Evolutionary conservation across 495 filamentous ascomycete genomes (phyloP).

Genomic region (Aspergillus wentii): DNA sequence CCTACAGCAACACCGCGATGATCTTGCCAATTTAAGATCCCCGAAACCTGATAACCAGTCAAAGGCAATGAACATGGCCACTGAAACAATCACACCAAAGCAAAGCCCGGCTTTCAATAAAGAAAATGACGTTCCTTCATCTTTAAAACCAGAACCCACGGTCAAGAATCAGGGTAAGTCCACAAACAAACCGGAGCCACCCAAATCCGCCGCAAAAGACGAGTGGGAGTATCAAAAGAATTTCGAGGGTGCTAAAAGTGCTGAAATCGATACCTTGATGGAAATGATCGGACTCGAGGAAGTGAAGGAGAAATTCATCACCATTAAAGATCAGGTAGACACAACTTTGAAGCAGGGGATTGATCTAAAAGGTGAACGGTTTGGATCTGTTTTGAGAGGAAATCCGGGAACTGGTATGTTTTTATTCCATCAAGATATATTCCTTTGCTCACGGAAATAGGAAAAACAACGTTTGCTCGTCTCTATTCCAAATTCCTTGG

Average conservation of each 20-base stretch:
- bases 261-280: constrained; percentile 61
- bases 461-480: constrained; percentile 80
- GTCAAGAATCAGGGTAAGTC: no score
- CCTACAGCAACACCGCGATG: constrained; percentile 39
- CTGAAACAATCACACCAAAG: no score
- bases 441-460: constrained; percentile 28
- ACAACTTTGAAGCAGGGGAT: constrained; percentile 50
- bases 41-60: background rate
- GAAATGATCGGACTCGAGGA: constrained; percentile 67
- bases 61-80: no score
- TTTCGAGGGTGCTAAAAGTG: constrained; percentile 42
- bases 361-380: constrained; percentile 54
- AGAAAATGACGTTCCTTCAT: no score
- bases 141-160: no score
- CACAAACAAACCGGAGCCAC: no score
- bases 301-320: constrained; percentile 59
- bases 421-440: background rate
- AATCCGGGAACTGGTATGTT: constrained; percentile 73
- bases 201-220: constrained; percentile 25
- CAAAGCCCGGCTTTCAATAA: no score
- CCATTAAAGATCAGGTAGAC: constrained; percentile 66
- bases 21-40: constrained; percentile 24
- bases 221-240: constrained; percentile 62
- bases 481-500: constrained; percentile 67
- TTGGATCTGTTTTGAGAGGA: constrained; percentile 61